Percentiles rank a stretch among this genome's conserved stretches.
Conservation (phyloP, 2,329 filamentous ascomycete species). For the Dendrostoma leiphaemia region DNA sequence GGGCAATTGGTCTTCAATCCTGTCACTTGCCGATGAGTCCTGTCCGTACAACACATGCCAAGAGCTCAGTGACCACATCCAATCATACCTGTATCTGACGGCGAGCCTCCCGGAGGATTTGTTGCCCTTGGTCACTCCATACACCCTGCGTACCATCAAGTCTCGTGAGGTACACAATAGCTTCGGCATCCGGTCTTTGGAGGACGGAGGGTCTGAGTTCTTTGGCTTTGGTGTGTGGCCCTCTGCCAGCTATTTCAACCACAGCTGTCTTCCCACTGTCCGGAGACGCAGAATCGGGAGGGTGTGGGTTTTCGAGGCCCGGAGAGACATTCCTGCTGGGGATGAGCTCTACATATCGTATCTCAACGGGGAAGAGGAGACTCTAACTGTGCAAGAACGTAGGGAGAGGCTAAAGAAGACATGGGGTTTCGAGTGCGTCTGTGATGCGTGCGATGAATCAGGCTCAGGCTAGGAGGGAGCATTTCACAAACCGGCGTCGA, state of each 20-base stretch:
- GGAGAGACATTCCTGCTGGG: neutral
- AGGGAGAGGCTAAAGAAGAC: slow-evolving; percentile 7
- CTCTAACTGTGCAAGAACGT: slow-evolving; percentile 1
- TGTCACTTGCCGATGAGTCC: slow-evolving; percentile 3
- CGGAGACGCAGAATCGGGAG: slow-evolving; percentile 7
- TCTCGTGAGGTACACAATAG: slow-evolving; percentile 16
- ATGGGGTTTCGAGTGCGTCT: slow-evolving; percentile 17
- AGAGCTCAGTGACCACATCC: slow-evolving; percentile 12
- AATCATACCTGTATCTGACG: slow-evolving; percentile 8
- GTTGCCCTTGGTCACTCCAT: neutral
- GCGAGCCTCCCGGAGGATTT: slow-evolving; percentile 3
- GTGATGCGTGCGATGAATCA: neutral
- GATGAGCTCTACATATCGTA: slow-evolving; percentile 16
- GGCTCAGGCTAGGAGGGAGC: neutral
- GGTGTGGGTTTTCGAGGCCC: slow-evolving; percentile 12
- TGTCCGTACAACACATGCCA: slow-evolving; percentile 7
- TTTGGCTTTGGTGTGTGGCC: slow-evolving; percentile 17
- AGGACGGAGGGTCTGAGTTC: slow-evolving; percentile 17
- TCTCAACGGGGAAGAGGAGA: slow-evolving; percentile 10
- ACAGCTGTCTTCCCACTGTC: slow-evolving; percentile 14
- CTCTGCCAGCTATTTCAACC: slow-evolving; percentile 16
- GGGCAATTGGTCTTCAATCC: neutral
- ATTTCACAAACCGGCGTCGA: too few relatives aligned
- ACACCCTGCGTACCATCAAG: slow-evolving; percentile 9
- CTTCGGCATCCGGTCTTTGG: slow-evolving; percentile 17